Conservation (phyloP, 805 yeast species). For the Candida germanica region DNA sequence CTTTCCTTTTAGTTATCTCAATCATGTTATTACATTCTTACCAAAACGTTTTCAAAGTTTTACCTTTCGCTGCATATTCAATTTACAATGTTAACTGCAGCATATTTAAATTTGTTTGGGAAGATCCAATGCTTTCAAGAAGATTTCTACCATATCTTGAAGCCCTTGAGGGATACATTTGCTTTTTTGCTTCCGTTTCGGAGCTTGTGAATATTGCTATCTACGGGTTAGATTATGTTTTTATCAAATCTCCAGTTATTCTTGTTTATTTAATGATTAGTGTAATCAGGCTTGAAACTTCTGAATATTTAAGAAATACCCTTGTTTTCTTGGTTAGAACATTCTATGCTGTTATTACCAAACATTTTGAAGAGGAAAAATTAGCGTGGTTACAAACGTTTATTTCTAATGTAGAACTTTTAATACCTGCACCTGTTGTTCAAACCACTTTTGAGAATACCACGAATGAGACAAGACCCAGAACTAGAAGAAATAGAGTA, state of each 20-base stretch:
- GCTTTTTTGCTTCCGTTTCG: conserved; percentile 15
- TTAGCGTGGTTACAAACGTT: neutral
- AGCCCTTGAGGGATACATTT: conserved; percentile 15
- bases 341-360: neutral
- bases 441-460: neutral
- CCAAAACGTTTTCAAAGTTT: conserved; percentile 18
- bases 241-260: neutral
- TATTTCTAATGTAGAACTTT: neutral
- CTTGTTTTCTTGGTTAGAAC: neutral
- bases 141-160: conserved; percentile 15
- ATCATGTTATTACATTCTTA: conserved; percentile 19
- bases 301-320: conserved; percentile 6
- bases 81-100: conserved; percentile 22
- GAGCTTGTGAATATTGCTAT: conserved; percentile 6
- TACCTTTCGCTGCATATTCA: conserved; percentile 27
- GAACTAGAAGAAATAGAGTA: conserved; percentile 12
- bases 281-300: conserved; percentile 10
- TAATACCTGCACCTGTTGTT: neutral
- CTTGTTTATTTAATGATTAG: conserved; percentile 5
- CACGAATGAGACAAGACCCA: neutral
- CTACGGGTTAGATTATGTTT: conserved; percentile 4
- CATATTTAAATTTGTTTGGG: conserved; percentile 17
- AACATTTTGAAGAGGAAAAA: neutral
- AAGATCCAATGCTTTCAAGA: conserved; percentile 13
- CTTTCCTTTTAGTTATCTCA: conserved; percentile 22